Percentiles rank a stretch among this genome's conserved stretches.
phyloP scores from a whole-genome alignment of 805 yeast genomes.

The Cyberlindnera xylosilytica region DNA sequence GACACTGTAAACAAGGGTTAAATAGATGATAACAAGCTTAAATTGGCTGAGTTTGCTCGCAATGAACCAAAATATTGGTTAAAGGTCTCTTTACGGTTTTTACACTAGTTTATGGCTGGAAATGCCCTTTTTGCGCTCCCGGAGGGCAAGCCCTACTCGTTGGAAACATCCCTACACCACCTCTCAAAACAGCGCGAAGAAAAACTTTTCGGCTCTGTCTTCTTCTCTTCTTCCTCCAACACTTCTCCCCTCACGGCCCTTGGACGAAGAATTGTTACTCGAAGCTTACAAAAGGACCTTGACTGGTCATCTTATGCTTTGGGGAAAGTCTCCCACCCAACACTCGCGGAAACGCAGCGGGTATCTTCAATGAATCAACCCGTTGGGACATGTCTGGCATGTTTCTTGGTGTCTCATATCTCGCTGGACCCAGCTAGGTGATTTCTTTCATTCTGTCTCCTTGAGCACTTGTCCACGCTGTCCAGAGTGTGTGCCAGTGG shows the following conservation, averaged over 20 bases:
- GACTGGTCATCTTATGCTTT: constrained; percentile 40
- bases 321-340: constrained; percentile 90
- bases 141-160: no score
- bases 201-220: constrained; percentile 5
- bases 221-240: neutral
- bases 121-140: no score
- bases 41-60: no score
- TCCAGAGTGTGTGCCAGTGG: constrained; percentile 7
- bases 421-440: constrained; percentile 8
- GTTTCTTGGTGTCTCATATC: neutral
- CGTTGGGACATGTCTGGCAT: constrained; percentile 11
- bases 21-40: no score
- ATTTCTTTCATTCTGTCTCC: neutral
- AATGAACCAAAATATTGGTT: no score
- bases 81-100: no score
- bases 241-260: constrained; percentile 42
- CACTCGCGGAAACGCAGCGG: constrained; percentile 60
- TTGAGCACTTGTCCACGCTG: neutral
- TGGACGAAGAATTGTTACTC: constrained; percentile 74
- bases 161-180: no score
- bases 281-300: constrained; percentile 59
- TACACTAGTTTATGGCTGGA: no score
- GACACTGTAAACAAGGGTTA: no score
- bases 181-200: no score
- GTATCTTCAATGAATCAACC: constrained; percentile 19